A percentile compares a stretch with the other conserved stretches of the same genome.
Conservation (phyloP, 1,139 yeast species). For the Kodamaea plutei region DNA sequence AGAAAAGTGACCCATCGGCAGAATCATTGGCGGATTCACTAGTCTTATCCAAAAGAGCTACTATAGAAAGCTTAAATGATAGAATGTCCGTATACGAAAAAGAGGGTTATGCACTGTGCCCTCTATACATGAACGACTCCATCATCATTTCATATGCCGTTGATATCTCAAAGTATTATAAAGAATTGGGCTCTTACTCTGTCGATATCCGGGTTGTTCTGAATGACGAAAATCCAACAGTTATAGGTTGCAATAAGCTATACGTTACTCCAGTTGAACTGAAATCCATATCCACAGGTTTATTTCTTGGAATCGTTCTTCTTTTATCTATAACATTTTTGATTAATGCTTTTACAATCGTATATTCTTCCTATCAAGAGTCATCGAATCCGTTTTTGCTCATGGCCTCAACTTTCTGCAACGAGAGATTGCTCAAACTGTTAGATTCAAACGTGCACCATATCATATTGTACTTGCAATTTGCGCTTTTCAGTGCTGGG, state of each 20-base stretch:
- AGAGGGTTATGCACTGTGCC: slow-evolving; percentile 44
- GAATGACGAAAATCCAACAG: slow-evolving; percentile 22
- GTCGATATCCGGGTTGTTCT: slow-evolving; percentile 37
- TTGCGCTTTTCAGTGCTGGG: slow-evolving; percentile 54
- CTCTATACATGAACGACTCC: slow-evolving; percentile 39
- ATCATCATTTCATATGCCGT: slow-evolving; percentile 37
- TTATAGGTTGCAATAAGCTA: slow-evolving; percentile 47
- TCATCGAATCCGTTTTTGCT: slow-evolving; percentile 55
- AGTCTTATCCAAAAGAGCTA: not conserved
- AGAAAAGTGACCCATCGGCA: slow-evolving; percentile 16
- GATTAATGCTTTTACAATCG: slow-evolving; percentile 40
- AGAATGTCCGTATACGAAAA: no score
- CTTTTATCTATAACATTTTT: slow-evolving; percentile 41
- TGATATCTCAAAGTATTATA: slow-evolving; percentile 29
- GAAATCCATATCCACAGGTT: slow-evolving; percentile 27
- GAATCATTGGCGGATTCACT: slow-evolving; percentile 15
- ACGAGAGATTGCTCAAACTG: slow-evolving; percentile 51
- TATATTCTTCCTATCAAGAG: slow-evolving; percentile 59
- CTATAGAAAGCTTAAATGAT: not conserved
- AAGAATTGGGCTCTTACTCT: slow-evolving; percentile 41
- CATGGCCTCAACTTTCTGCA: slow-evolving; percentile 59
- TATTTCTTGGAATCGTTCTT: slow-evolving; percentile 38
- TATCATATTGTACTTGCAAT: slow-evolving; percentile 51
- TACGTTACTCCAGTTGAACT: slow-evolving; percentile 49
- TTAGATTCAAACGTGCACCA: slow-evolving; percentile 54